Evolutionary conservation across 2,329 filamentous ascomycete genomes (phyloP), one percentile per base, ranked within the genome.

Genomic region (Fonsecaea pugnacius): DNA sequence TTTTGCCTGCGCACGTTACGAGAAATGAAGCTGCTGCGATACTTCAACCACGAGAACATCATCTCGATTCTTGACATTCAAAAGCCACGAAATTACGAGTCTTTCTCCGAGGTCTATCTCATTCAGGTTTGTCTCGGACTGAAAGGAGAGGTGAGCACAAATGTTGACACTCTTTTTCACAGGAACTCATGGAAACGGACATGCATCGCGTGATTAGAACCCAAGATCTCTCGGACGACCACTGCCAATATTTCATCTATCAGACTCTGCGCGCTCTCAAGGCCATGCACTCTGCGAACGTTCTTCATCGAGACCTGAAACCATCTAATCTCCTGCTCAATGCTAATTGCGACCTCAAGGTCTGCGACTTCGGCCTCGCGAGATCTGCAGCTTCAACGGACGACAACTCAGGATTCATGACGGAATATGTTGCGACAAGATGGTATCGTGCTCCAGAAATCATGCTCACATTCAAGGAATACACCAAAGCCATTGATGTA

Each of bases 361-460:
- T 99, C 72, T 99, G 95, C 80, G 95, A 99, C 78, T 99, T 99
- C 75, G 95, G 95, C 75, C 87, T 99, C 63, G 95, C 95, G 55
- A 89, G 93, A 74, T 98, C 94, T 9, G 95, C 95, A 12, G 95
- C 95, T 8, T 97, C 94, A 9, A 96, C 96, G 71, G 95, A 99
- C 75, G 95, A 99, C 79, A 99, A 99, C 81, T 97, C 94, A n/a
- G 95, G 95, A 24, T 99, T 99, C 86, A 99, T 99, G 95, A 99
- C 95, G 16, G 95, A 99, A 96, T 99, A 99, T 77, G 95, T 99
- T 63, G 95, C 95, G 58, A 99, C 95, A 53, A 89, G 95, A 74
- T 99, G 95, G 95, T 99, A 99, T 80, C 92, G 95, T 79, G 95
- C 95, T 5, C 95, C 95, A 3, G 95, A 99, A 78, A 99, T 99